Evolutionary conservation across 2,329 filamentous ascomycete genomes (phyloP).

Genomic region (Gaeumannomyces sp.): DNA sequence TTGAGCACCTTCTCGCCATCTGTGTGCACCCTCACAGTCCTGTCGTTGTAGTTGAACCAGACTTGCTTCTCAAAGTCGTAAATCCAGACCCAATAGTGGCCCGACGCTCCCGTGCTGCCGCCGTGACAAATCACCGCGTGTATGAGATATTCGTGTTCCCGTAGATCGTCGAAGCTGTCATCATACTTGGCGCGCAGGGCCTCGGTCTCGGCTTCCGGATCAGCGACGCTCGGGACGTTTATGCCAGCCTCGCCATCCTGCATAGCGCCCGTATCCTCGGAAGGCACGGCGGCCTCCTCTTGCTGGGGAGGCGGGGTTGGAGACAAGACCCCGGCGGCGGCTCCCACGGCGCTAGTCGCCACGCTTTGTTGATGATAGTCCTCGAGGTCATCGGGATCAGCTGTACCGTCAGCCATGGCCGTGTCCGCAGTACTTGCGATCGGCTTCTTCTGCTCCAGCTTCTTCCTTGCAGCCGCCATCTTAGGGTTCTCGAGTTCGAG

Average conservation of each 20-base stretch:
- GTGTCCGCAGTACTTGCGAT: neutral
- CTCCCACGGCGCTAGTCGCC: neutral
- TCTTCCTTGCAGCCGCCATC: neutral
- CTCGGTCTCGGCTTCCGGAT: slow-evolving; percentile 22
- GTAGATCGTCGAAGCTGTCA: slow-evolving; percentile 56
- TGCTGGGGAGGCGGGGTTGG: neutral
- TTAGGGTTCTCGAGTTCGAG: slow-evolving; percentile 8
- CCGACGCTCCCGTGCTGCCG: slow-evolving; percentile 58
- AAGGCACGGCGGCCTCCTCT: neutral
- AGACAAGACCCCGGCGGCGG: neutral
- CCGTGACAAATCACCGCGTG: slow-evolving; percentile 93
- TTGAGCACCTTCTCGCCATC: slow-evolving; percentile 64
- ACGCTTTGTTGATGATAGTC: neutral
- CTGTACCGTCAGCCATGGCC: neutral
- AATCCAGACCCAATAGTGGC: slow-evolving; percentile 97
- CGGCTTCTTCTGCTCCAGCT: slow-evolving; percentile 7
- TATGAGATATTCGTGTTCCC: slow-evolving; percentile 67
- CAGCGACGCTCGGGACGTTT: slow-evolving; percentile 23
- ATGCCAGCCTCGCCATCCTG: slow-evolving; percentile 17
- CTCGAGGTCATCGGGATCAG: slow-evolving; percentile 4
- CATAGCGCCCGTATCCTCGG: neutral
- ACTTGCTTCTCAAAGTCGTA: slow-evolving; percentile 74
- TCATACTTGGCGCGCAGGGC: slow-evolving; percentile 29
- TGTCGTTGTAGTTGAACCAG: slow-evolving; percentile 95
- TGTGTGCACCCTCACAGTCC: slow-evolving; percentile 63